Evolutionary conservation across 495 filamentous ascomycete species (phyloP), one percentile per base, ranked within the genome.

Genomic region (Rusavskia elegans): DNA sequence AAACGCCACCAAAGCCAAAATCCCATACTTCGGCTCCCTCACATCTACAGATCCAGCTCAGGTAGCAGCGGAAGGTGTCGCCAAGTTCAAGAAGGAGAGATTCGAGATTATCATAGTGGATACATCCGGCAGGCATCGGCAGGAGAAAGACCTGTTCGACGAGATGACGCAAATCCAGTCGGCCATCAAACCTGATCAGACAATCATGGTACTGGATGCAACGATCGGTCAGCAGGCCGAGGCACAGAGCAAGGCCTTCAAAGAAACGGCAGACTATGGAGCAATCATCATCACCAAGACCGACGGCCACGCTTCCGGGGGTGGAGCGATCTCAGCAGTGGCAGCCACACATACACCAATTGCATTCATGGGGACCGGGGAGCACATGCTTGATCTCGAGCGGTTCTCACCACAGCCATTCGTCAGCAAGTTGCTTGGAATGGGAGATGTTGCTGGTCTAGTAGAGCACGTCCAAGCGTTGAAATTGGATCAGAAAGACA

Each of bases 41-140:
- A 97, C 90, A 0, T 88, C 97, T 64, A 96, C 89, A 9, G 93
- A 99, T 64, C 92, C 92, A 1, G 90, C 88, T 5, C 79, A 87
- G 25, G 93, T 99, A 19, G 88, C 93, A 1, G 75, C 80, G 2
- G 92, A 97, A 59, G 92, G 92, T 63, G 93, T 99, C 13, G 89
- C 94, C 32, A 93, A 95, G 67, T 99, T 99, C 75, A 96, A 94
- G 73, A 96, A 95, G 70, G 93, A 99, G 74, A 74, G 81, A 4
- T 99, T 97, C 63, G 92, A 99, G 68, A 81, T 99, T 49, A 99
- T 99, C 57, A 95, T 99, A 55, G 92, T 99, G 17, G 92, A 99
- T 72, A 99, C 92, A 2, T 87, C 82, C 53, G 92, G 92, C 58
- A 76, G 92, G 54, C 92, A 99, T 71, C 77, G 85, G 61, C 92